Evolutionary conservation across 805 yeast species (phyloP).

Genomic region (Starmerella vaccinii): DNA sequence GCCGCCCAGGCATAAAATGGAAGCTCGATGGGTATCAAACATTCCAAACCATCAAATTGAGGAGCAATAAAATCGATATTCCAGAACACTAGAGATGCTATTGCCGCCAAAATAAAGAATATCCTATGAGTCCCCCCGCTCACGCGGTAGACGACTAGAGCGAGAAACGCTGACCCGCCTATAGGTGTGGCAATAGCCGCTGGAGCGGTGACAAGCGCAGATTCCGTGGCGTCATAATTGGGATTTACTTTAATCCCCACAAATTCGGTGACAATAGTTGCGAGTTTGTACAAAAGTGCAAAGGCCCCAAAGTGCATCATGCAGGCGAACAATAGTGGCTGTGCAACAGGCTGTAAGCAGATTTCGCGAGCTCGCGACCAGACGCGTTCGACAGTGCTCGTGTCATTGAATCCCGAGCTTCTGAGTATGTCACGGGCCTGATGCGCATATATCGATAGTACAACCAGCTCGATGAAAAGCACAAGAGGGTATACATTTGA

Average conservation of each 20-base stretch:
- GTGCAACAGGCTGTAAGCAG: constrained; percentile 26
- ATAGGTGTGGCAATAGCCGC: no score
- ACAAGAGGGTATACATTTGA: no score
- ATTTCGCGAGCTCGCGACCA: constrained; percentile 28
- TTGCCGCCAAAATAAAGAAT: constrained; percentile 15
- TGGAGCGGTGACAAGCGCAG: no score
- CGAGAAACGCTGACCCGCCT: constrained; percentile 17
- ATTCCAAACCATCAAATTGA: no score
- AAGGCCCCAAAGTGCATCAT: constrained; percentile 26
- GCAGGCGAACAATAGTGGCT: constrained; percentile 24
- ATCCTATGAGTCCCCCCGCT: constrained; percentile 23
- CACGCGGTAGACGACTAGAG: constrained; percentile 25
- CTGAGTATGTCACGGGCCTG: constrained; percentile 22
- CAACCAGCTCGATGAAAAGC: constrained; percentile 17
- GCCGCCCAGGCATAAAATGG: constrained; percentile 25
- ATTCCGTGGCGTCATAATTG: no score
- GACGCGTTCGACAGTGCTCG: constrained; percentile 27
- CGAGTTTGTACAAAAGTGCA: constrained; percentile 18
- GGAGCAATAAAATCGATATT: no score
- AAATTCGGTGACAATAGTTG: constrained; percentile 2
- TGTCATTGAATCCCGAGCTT: constrained; percentile 25
- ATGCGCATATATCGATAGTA: constrained; percentile 17
- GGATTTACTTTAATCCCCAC: no score
- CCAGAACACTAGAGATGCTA: neutral
- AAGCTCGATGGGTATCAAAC: constrained; percentile 16